phyloP scores from a whole-genome alignment of 2,329 filamentous ascomycete species.

The Berkeleyomyces basicola region DNA sequence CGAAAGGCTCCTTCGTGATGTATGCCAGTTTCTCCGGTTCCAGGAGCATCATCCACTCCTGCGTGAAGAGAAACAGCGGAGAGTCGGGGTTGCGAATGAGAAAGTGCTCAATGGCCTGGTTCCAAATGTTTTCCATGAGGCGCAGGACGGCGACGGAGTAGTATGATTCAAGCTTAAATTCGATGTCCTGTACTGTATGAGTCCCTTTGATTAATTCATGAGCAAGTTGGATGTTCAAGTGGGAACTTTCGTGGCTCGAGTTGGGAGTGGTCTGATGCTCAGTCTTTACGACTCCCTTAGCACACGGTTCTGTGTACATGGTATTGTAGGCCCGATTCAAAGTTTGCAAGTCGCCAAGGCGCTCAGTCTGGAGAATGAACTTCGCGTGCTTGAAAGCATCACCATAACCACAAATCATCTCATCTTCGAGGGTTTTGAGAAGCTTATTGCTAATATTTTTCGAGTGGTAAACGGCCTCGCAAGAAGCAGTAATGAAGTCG shows the following conservation, averaged over 20 bases:
- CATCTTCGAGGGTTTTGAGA: conserved; percentile 16
- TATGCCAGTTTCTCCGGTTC: conserved; percentile 15
- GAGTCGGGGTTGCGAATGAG: conserved; percentile 18
- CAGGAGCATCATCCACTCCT: conserved; percentile 20
- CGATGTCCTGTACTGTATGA: conserved; percentile 18
- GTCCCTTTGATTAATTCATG: neutral
- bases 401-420: conserved; percentile 17
- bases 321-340: conserved; percentile 15
- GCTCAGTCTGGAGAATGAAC: conserved; percentile 19
- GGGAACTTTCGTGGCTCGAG: no score
- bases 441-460: conserved; percentile 14
- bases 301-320: neutral
- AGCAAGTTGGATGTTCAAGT: no score
- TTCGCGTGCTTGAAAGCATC: conserved; percentile 16
- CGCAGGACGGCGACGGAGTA: conserved; percentile 20
- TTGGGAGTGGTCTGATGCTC: no score
- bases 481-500: conserved; percentile 17
- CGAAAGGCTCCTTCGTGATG: conserved; percentile 19
- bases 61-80: conserved; percentile 19
- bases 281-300: no score
- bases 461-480: conserved; percentile 16
- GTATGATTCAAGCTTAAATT: conserved; percentile 21
- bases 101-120: conserved; percentile 18
- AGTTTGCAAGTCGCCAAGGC: conserved; percentile 19
- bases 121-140: conserved; percentile 23